A percentile compares a stretch with the other conserved stretches of the same genome.
These are phyloP conservation scores for Suillus americanus DNA, from an alignment of 768 basidiomycete species.

Conservation along the genomic window DNA sequence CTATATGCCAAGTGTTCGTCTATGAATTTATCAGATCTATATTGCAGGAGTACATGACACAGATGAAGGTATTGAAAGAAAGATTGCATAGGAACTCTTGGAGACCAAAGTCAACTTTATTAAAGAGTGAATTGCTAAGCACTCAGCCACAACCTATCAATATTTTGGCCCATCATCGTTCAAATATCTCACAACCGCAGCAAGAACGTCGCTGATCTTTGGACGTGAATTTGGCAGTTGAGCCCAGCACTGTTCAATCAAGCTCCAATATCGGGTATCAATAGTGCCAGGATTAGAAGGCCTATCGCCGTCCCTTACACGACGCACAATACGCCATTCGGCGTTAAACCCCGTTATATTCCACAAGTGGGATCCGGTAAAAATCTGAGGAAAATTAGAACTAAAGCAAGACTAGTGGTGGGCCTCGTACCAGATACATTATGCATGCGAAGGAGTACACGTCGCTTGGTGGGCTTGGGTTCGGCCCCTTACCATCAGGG, in stretches of 20 bases:
- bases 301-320: background rate
- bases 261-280: background rate
- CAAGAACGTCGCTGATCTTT: background rate
- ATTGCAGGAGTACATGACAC: background rate
- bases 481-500: background rate
- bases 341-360: background rate
- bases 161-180: background rate
- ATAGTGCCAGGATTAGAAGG: background rate
- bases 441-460: slow-evolving; percentile 4
- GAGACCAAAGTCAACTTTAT: background rate
- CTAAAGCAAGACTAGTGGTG: background rate
- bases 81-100: background rate
- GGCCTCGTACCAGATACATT: background rate
- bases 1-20: background rate
- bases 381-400: background rate
- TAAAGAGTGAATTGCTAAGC: background rate
- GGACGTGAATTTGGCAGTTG: background rate
- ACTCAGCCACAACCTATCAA: background rate
- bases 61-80: background rate
- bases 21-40: background rate
- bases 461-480: background rate
- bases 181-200: slow-evolving; percentile 6
- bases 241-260: background rate
- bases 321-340: too few species aligned
- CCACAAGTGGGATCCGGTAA: background rate